Evolutionary conservation across 2,329 filamentous ascomycete species (phyloP), one percentile per base, ranked within the genome.

Genomic region (Monilinia fructigena): DNA sequence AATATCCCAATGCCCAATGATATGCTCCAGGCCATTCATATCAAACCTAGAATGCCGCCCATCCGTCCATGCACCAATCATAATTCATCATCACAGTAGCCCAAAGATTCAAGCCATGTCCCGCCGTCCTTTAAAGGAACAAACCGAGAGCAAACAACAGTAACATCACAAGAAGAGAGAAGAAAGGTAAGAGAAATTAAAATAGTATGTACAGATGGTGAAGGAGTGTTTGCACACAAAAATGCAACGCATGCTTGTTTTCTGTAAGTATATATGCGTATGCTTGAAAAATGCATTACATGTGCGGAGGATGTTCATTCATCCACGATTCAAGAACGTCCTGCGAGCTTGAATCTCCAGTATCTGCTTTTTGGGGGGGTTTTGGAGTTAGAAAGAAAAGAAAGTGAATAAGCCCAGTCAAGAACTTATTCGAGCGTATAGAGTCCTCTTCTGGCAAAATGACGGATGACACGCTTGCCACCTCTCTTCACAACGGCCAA

Each of bases 401-500:
- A 12, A n/a, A n/a, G 47, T 50, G 47, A 23, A 50, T 23, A 50
- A 26, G 47, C 4, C 3, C 10, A 11, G n/a, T 3, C 10, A 50
- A 23, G n/a, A 28, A 60, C 31, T 35, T 23, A 60, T 2, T 23
- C 28, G 16, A 59, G 35, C 56, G 47, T 59, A 6, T 47, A 23
- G 8, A 47, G 20, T 48, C 55, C 55, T 4, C 55, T 7, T 16
- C 28, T 28, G 7, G 45, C 56, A 2, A 48, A 18, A 18, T 48
- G 56, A 1, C 56, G 56, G 12, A 50, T 48, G 20, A 50, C 31
- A 2, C 45, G 28, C 56, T 35, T 50, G 16, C 11, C 45, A 3
- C n/a, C 31, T 64, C 53, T 58, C 62, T 58, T 64, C 20, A 70
- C 72, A 71, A 84, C 78, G 26, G 74, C 75, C 40, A 85, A 74